Evolutionary conservation across 768 basidiomycete species (phyloP).

Genomic region (Leccinum incarnatum): DNA sequence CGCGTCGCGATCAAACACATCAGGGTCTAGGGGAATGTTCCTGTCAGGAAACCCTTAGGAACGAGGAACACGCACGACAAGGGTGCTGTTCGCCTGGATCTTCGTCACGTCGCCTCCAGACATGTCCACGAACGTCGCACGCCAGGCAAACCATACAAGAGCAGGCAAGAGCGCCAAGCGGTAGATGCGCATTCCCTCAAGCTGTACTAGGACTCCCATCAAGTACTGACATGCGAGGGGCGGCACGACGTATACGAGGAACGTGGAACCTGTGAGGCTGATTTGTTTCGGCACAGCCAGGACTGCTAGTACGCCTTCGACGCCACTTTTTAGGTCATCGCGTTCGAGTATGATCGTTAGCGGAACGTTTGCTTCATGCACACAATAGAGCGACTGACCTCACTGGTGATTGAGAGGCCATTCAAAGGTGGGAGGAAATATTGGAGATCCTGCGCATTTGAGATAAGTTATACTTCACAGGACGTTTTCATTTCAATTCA

Average conservation of each 20-base stretch:
- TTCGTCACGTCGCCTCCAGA: conserved; percentile 18
- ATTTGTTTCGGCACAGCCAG: conserved; percentile 3
- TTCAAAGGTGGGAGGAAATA: not conserved
- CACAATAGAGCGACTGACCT: conserved; percentile 3
- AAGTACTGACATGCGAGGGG: conserved; percentile 46
- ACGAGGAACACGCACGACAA: conserved; percentile 18
- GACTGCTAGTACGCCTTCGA: conserved; percentile 1
- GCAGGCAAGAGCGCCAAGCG: conserved; percentile 51
- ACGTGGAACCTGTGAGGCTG: conserved; percentile 21
- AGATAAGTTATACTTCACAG: not conserved
- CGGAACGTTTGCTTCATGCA: not conserved
- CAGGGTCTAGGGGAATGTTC: conserved; percentile 5
- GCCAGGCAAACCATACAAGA: conserved; percentile 43
- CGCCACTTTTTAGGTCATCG: not conserved
- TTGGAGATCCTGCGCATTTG: not conserved
- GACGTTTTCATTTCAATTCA: not conserved
- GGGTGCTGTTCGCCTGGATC: conserved; percentile 12
- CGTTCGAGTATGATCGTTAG: not conserved
- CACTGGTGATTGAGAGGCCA: not conserved
- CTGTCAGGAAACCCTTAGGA: not conserved
- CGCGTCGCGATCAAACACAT: conserved; percentile 18
- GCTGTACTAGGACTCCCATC: conserved; percentile 53
- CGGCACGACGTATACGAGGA: conserved; percentile 39
- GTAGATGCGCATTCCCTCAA: conserved; percentile 38
- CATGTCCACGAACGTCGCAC: conserved; percentile 30